phyloP scores from a whole-genome alignment of 225 moss, liverwort and hornwort species.

The Physcomitrellopsis africana region DNA sequence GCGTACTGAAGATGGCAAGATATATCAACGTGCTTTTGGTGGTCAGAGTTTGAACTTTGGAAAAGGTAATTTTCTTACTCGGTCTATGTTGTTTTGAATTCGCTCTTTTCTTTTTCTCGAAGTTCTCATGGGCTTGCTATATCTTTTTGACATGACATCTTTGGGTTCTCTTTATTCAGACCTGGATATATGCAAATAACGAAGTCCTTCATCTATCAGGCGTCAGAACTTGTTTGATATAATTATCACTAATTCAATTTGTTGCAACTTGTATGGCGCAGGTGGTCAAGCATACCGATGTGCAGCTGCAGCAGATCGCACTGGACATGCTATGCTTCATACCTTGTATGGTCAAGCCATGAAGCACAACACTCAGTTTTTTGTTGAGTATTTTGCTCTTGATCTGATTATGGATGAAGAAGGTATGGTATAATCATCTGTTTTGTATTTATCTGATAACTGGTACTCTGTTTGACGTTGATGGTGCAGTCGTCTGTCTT shows the following conservation, averaged over 20 bases:
- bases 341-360: conserved; percentile 99
- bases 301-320: conserved; percentile 98
- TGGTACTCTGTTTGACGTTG: not conserved
- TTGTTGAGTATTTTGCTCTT: conserved; percentile 91
- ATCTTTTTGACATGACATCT: too few species aligned
- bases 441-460: not conserved
- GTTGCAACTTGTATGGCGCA: conserved; percentile 30
- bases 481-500: not conserved
- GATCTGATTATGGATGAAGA: conserved; percentile 91
- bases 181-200: too few species aligned
- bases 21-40: conserved; percentile 96
- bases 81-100: not conserved
- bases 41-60: conserved; percentile 98
- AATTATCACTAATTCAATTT: too few species aligned
- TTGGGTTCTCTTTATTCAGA: too few species aligned
- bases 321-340: conserved; percentile 96
- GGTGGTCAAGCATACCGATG: conserved; percentile 98
- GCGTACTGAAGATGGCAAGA: conserved; percentile 90
- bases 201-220: too few species aligned
- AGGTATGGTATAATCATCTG: conserved; percentile 36
- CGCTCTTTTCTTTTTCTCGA: too few species aligned
- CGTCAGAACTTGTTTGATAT: too few species aligned
- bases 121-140: too few species aligned
- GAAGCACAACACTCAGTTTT: conserved; percentile 99
- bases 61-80: conserved; percentile 54